Base-by-base conservation (phyloP, 2,329 filamentous ascomycete genomes). In the Hortaea sp. region DNA sequence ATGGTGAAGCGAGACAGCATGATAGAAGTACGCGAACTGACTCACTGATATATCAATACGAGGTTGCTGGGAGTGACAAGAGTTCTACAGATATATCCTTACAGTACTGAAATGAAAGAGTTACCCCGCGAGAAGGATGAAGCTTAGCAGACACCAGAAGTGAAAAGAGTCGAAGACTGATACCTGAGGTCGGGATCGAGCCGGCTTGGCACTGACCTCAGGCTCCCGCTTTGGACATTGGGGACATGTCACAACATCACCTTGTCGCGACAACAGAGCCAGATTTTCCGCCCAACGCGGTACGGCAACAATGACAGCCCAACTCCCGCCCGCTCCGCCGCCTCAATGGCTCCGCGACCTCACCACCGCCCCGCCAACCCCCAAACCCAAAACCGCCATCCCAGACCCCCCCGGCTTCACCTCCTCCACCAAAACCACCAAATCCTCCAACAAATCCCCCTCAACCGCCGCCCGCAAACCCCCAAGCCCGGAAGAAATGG, bases 331-430 rank as follows among this genome's bases (percentile, higher is more conserved):
- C 39, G 69, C 70, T 37, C 74, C 70, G 42, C 75, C 75, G 41
- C 89, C 89, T 31, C 73, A 77, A 74, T 98, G 92, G 92, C 86
- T 90, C 31, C 68, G 82, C 53, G 82, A 94, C 60, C 77, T 97
- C 56, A 82, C 82, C 62, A 78, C 78, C 39, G 78, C 86, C 30
- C 80, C 87, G 27, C 5, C 40, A 64, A 77, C 27, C 63, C 39
- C 78, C 43, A 85, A 79, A 64, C 67, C 81, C 43, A 88, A 87
- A 68, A 74, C 77, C 49, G 63, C 71, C 57, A 81, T 95, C 55
- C 75, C 84, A 48, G 89, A 98, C 65, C 92, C 92, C 42, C 86
- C 87, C 45, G 90, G 92, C 62, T 97, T 82, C 72, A 80, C 80
- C 66, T 63, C 79, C 67, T 43, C 58, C 37, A 30, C 47, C 43